A percentile compares a stretch with the other conserved stretches of the same genome.
Evolutionary conservation across 495 filamentous ascomycete genomes (phyloP).

Genomic region (Aspergillus leporis): DNA sequence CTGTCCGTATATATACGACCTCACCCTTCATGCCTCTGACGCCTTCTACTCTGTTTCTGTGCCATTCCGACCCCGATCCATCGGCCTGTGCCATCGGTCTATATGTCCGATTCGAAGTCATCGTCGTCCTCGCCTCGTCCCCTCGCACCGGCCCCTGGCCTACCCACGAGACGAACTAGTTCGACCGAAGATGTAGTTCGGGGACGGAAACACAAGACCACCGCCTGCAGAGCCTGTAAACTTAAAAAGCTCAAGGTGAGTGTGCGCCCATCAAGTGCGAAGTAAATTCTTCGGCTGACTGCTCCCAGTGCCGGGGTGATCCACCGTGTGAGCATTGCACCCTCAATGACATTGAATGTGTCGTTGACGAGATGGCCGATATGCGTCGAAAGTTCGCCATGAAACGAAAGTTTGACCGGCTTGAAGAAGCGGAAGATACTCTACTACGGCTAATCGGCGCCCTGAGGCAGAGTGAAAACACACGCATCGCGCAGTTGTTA

Average conservation of each 20-base stretch:
- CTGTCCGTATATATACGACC: no score
- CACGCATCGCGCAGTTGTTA: constrained; percentile 24
- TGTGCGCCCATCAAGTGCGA: no score
- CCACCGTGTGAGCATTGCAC: constrained; percentile 30
- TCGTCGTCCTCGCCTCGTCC: constrained; percentile 17
- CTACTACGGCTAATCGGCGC: constrained; percentile 21
- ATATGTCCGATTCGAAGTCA: constrained; percentile 22
- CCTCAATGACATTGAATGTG: constrained; percentile 26
- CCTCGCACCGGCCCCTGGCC: constrained; percentile 18
- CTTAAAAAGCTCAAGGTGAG: constrained; percentile 32
- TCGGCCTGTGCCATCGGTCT: neutral
- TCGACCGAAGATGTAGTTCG: constrained; percentile 15
- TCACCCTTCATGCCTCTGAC: neutral
- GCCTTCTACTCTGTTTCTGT: neutral
- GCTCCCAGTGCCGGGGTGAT: constrained; percentile 28
- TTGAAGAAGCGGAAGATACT: constrained; percentile 23
- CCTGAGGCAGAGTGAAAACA: constrained; percentile 21
- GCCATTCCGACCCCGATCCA: neutral
- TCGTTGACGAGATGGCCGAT: constrained; percentile 30
- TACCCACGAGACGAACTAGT: neutral
- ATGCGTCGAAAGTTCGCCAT: constrained; percentile 31
- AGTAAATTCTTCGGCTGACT: neutral
- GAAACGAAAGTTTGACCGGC: constrained; percentile 31
- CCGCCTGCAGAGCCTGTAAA: constrained; percentile 32
- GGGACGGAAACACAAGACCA: constrained; percentile 27